phyloP scores from a whole-genome alignment of 345 rosid genomes.

The Salix dunnii region DNA sequence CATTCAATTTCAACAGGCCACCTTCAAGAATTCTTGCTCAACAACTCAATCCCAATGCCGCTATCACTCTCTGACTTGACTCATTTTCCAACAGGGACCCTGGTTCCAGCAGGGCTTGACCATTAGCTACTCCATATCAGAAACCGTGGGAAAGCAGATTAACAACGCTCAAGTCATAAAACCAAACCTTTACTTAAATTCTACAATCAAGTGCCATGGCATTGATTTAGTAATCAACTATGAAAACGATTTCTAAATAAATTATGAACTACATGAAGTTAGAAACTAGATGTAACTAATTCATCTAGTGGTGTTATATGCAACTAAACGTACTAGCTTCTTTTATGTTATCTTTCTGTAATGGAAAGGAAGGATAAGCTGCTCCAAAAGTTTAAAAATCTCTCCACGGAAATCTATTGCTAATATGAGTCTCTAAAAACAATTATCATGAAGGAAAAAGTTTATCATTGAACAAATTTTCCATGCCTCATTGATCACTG shows the following conservation, averaged over 20 bases:
- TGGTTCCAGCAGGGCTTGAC: conserved; percentile 9
- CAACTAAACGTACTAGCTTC: neutral
- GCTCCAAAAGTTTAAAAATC: too few relatives aligned
- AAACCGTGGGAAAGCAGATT: conserved; percentile 3
- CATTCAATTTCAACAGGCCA: too few relatives aligned
- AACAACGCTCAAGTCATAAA: conserved; percentile 4
- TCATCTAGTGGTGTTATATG: neutral
- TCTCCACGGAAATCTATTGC: too few relatives aligned
- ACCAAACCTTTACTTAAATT: conserved; percentile 12
- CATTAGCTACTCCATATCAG: neutral
- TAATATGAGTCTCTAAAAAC: too few relatives aligned
- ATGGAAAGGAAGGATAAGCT: too few relatives aligned
- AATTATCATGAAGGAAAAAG: too few relatives aligned
- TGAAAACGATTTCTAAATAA: too few relatives aligned
- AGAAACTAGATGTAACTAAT: neutral
- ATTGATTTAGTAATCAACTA: too few relatives aligned
- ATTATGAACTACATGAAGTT: neutral
- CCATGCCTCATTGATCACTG: too few relatives aligned
- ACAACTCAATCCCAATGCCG: conserved; percentile 16
- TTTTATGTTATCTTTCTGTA: too few relatives aligned
- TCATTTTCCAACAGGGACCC: conserved; percentile 11
- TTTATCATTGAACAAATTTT: too few relatives aligned
- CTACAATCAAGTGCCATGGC: conserved; percentile 15
- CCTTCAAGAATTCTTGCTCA: conserved; percentile 11
- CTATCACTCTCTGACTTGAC: conserved; percentile 7